Conservation (phyloP, 495 filamentous ascomycete genomes). For the Neurospora pannonica region DNA sequence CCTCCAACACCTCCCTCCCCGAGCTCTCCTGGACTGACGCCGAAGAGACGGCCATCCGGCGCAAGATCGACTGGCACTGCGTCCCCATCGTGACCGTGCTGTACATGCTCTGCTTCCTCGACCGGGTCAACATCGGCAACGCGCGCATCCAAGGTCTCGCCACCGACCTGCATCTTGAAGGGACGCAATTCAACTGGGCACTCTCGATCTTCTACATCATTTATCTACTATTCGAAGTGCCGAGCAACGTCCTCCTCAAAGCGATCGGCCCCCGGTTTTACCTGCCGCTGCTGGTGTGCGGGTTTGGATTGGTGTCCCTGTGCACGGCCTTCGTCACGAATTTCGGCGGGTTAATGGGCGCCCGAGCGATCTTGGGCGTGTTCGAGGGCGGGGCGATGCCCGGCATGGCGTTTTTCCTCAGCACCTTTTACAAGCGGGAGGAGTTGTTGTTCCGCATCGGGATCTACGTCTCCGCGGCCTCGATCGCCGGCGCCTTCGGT, state of each 20-base stretch:
- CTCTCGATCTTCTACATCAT: constrained; percentile 58
- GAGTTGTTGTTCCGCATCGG: constrained; percentile 48
- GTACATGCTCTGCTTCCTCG: constrained; percentile 39
- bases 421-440: constrained; percentile 47
- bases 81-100: constrained; percentile 44
- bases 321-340: constrained; percentile 36
- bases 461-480: constrained; percentile 47
- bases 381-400: constrained; percentile 49
- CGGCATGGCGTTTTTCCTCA: constrained; percentile 44
- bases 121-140: constrained; percentile 55
- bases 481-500: constrained; percentile 47
- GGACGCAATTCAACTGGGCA: constrained; percentile 47
- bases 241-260: constrained; percentile 57
- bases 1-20: constrained; percentile 10
- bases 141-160: constrained; percentile 53
- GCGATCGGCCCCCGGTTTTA: constrained; percentile 50
- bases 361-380: constrained; percentile 37
- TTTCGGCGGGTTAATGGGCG: constrained; percentile 33
- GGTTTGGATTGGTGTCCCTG: constrained; percentile 36
- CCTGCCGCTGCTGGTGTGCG: constrained; percentile 49
- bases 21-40: constrained; percentile 36
- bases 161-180: constrained; percentile 40
- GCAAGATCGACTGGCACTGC: constrained; percentile 42
- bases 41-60: constrained; percentile 41
- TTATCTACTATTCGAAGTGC: constrained; percentile 56